These are phyloP conservation scores for Tillandsia leiboldiana DNA, from an alignment of 176 grass and related monocot species.

Conservation along the genomic window DNA sequence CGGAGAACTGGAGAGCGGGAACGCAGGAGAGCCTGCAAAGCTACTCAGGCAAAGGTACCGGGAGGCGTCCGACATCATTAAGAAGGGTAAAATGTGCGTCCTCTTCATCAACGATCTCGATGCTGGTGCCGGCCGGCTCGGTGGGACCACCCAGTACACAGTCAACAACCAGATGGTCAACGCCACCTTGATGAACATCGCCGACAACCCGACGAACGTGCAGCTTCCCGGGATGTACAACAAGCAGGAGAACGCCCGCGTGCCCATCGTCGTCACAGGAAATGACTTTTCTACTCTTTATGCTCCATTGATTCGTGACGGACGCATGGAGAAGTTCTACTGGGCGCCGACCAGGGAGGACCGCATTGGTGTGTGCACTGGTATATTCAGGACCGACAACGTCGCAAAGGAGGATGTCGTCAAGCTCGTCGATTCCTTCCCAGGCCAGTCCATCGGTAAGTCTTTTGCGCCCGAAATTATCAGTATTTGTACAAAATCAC, in stretches of 20 bases:
- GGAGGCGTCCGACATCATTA: conserved; percentile 14
- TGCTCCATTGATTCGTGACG: no score
- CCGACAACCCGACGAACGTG: conserved; percentile 24
- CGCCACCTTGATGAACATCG: conserved; percentile 29
- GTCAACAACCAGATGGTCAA: conserved; percentile 29
- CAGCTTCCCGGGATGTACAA: conserved; percentile 28
- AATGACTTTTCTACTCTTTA: no score
- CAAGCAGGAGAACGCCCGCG: conserved; percentile 20
- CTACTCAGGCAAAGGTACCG: conserved; percentile 20
- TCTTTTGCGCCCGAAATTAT: no score
- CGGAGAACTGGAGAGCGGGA: conserved; percentile 20
- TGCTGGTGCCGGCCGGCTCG: conserved; percentile 12
- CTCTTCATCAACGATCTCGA: conserved; percentile 31
- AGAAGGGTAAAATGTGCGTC: conserved; percentile 22
- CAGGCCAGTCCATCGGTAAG: no score
- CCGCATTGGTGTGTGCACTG: no score
- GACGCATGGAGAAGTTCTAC: no score
- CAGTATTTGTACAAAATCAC: no score
- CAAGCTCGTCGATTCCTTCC: no score
- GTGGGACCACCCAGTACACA: conserved; percentile 21
- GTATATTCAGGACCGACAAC: no score
- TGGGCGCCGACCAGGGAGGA: no score
- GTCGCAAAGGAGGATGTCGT: no score
- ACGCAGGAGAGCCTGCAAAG: conserved; percentile 22
- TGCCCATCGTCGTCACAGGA: no score